Evolutionary conservation across 2,329 filamentous ascomycete species (phyloP), one percentile per base, ranked within the genome.

Genomic region (Trichoderma sp.): DNA sequence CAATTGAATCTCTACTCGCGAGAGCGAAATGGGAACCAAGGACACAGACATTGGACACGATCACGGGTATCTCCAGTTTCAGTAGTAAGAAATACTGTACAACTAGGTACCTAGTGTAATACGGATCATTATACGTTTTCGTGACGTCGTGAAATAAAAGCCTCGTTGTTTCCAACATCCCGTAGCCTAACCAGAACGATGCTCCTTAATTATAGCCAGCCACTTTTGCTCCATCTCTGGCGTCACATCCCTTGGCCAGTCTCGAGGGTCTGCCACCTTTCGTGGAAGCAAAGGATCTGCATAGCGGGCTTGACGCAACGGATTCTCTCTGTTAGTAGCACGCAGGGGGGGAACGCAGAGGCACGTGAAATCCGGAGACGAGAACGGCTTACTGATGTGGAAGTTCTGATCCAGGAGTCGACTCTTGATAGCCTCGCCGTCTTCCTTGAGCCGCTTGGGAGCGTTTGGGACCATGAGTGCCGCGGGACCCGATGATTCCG

Each of bases 231-330:
- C 83, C 67, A 76, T 77, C 69, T 82, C 80, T 3, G 73, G 69
- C 4, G 82, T 82, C 9, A 83, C 76, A 1, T 78, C 78, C 19
- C 72, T 76, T 0, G 81, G 80, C 63, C 78, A 77, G 70, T 77
- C 71, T 67, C 76, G 71, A 60, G 79, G 70, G 67, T 73, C 74
- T 4, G 77, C 67, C 3, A 74, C 71, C 56, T 76, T 71, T 27
- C 80, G 77, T 27, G 80, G 78, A 15, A 78, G 71, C 66, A 87
- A 76, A 35, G 84, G 84, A 68, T 87, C 84, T 8, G 80, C 79
- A 61, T 82, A 84, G 42, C 82, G 78, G 64, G 74, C 77, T 78
- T 56, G 34, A 58, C 35, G 34, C 48, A 34, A 58, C 39, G n/a
- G 22, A 50, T 50, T 25, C 42, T n/a, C 27, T 42, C 53, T 19